Percentiles rank a stretch among this genome's conserved stretches.
Conservation (phyloP, 192 early-diverging fungal genomes). For the Geranomyces michiganensis region DNA sequence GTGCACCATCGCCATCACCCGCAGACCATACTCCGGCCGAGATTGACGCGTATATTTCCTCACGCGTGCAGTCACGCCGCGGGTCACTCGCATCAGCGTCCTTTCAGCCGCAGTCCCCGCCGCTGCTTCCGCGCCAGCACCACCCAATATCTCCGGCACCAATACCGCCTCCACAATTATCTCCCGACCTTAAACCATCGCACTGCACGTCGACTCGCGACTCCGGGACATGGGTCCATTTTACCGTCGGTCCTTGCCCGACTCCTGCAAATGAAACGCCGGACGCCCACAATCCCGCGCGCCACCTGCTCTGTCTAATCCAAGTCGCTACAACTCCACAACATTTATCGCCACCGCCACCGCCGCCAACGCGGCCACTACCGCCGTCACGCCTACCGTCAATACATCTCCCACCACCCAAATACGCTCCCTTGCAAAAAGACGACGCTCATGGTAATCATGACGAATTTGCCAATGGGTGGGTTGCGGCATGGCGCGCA, state of each 20-base stretch:
- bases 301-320: constrained; percentile 28
- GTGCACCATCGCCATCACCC: too few species aligned
- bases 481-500: too few species aligned
- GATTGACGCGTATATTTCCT: constrained; percentile 5
- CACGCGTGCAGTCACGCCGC: background rate
- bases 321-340: constrained; percentile 16
- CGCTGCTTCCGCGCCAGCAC: background rate
- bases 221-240: constrained; percentile 24
- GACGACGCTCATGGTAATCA: too few species aligned
- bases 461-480: too few species aligned
- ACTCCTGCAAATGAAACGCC: constrained; percentile 12
- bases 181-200: background rate
- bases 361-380: background rate
- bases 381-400: background rate
- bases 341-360: background rate
- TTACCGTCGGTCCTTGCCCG: constrained; percentile 29
- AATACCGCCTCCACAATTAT: constrained; percentile 1
- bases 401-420: too few species aligned
- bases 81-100: background rate
- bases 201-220: background rate
- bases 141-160: background rate
- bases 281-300: background rate
- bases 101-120: background rate
- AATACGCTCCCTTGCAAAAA: too few species aligned
- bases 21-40: background rate